Conservation (phyloP, 2,329 filamentous ascomycete species). For the Pseudopyrenochaeta lycopersici region DNA sequence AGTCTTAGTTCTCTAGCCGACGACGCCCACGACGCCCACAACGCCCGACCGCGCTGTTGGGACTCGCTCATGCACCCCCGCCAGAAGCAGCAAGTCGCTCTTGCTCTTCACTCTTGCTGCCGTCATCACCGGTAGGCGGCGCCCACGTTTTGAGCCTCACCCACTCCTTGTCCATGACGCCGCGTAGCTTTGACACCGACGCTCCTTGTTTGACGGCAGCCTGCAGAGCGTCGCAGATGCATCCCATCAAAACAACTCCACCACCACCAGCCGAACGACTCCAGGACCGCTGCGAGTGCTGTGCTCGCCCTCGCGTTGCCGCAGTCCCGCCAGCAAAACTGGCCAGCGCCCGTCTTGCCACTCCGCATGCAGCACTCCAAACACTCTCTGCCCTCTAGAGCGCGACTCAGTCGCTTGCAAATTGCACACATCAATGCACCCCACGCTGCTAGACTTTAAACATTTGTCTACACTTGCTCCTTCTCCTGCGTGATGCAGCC, state of each 20-base stretch:
- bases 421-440: conserved; percentile 29
- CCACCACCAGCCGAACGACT: conserved; percentile 17
- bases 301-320: conserved; percentile 1
- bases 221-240: background rate
- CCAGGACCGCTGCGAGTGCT: conserved; percentile 8
- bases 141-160: conserved; percentile 44
- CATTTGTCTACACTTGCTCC: conserved; percentile 31
- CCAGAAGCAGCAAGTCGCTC: conserved; percentile 18
- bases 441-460: conserved; percentile 34
- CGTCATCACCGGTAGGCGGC: conserved; percentile 32
- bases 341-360: background rate
- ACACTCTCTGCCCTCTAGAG: conserved; percentile 25
- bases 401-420: conserved; percentile 26
- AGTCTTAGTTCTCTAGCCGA: conserved; percentile 38
- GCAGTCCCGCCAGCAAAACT: conserved; percentile 1
- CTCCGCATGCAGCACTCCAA: conserved; percentile 6
- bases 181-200: background rate
- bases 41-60: conserved; percentile 46
- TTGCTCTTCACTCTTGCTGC: conserved; percentile 7
- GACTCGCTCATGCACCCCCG: conserved; percentile 31
- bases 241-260: background rate
- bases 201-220: background rate
- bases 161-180: conserved; percentile 3
- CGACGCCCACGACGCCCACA: conserved; percentile 28
- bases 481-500: conserved; percentile 42